phyloP scores from a whole-genome alignment of 176 grass and related monocot genomes.

The Sorghum bicolor region DNA sequence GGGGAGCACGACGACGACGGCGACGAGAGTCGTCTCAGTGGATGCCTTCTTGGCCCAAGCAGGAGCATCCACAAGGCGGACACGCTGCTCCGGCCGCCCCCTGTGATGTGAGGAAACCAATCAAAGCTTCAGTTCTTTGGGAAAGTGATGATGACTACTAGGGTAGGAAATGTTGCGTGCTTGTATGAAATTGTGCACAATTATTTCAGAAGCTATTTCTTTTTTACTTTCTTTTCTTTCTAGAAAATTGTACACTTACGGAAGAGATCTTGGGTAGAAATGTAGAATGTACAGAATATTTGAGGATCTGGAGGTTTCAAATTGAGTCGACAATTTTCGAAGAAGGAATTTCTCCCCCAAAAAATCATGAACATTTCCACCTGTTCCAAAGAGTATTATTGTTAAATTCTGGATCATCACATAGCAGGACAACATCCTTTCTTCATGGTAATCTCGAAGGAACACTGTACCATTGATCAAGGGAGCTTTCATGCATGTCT shows the following conservation, averaged over 20 bases:
- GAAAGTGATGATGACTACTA: not conserved
- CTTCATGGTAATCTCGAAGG: no score
- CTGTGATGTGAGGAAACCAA: not conserved
- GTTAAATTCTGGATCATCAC: not conserved
- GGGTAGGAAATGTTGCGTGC: not conserved
- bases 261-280: not conserved
- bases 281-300: not conserved
- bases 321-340: not conserved
- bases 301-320: not conserved
- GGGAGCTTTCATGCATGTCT: not conserved
- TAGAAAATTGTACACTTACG: not conserved
- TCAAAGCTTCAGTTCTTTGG: not conserved
- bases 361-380: not conserved
- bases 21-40: constrained; percentile 7
- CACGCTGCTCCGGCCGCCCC: constrained; percentile 6
- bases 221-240: not conserved
- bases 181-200: not conserved
- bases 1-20: not conserved
- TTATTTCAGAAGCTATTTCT: not conserved
- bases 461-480: not conserved
- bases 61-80: constrained; percentile 14
- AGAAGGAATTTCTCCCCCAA: no score
- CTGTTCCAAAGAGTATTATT: not conserved
- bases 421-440: no score
- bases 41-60: constrained; percentile 28